Evolutionary conservation across 345 rosid species (phyloP).

Genomic region (Microthlaspi erraticum): DNA sequence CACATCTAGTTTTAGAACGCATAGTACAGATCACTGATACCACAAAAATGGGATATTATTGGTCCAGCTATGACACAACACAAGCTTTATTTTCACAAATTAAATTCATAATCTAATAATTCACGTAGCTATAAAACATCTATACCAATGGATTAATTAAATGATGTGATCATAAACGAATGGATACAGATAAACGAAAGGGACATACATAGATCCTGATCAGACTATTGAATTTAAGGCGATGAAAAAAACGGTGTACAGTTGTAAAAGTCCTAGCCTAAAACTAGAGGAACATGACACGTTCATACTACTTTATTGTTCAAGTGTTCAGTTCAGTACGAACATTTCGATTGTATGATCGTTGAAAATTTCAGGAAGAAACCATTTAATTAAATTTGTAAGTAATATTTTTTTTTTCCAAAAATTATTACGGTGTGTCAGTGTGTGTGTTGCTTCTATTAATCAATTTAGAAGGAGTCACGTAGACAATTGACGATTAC

Average conservation of each 20-base stretch:
- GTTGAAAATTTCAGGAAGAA: no score
- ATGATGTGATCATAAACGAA: background rate
- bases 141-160: background rate
- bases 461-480: background rate
- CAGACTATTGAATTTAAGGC: background rate
- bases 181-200: slow-evolving; percentile 25
- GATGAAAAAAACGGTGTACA: slow-evolving; percentile 1
- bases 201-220: slow-evolving; percentile 18
- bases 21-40: no score
- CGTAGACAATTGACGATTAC: background rate
- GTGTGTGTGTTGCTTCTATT: background rate
- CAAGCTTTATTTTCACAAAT: slow-evolving; percentile 5
- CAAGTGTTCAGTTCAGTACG: background rate
- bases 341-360: no score
- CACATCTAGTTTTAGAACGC: no score
- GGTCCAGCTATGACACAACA: background rate
- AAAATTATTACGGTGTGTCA: background rate
- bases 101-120: background rate
- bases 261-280: background rate
- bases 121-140: background rate
- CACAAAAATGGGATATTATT: no score
- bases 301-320: background rate
- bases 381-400: background rate
- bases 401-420: background rate
- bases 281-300: slow-evolving; percentile 11